Conservation (phyloP, 1,284 basidiomycete genomes). For the Xerocomus nothofagi region DNA sequence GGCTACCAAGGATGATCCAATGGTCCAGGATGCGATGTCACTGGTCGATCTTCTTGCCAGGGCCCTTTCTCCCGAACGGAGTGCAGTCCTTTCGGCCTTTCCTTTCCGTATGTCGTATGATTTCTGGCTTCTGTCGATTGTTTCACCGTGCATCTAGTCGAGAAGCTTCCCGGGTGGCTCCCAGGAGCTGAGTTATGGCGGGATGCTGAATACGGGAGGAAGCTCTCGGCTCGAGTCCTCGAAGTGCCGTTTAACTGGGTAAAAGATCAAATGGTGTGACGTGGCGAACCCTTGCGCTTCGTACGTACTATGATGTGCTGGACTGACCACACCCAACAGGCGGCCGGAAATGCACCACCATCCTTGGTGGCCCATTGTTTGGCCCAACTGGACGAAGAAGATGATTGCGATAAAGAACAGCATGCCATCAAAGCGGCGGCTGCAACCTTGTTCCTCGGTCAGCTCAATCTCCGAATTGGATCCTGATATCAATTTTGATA, state of each 20-base stretch:
- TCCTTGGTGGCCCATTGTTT: slow-evolving; percentile 30
- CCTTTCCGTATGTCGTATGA: slow-evolving; percentile 22
- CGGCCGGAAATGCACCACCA: slow-evolving; percentile 15
- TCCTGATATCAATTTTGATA: neutral
- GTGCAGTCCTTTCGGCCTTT: slow-evolving; percentile 22
- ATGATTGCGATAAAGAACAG: slow-evolving; percentile 18
- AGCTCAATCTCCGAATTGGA: neutral
- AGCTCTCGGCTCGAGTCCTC: slow-evolving; percentile 18
- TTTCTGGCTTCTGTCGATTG: neutral
- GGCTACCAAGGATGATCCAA: slow-evolving; percentile 20
- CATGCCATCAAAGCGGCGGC: slow-evolving; percentile 27
- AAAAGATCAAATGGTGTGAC: slow-evolving; percentile 22
- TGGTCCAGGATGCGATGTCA: slow-evolving; percentile 17
- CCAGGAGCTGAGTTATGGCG: slow-evolving; percentile 41
- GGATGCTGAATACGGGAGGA: slow-evolving; percentile 19
- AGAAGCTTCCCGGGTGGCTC: slow-evolving; percentile 43
- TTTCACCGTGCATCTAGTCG: slow-evolving; percentile 31
- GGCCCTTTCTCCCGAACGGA: slow-evolving; percentile 21
- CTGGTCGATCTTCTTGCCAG: slow-evolving; percentile 22
- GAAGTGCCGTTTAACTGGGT: slow-evolving; percentile 26
- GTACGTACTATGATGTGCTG: neutral
- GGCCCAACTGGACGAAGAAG: slow-evolving; percentile 13
- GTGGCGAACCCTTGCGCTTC: neutral
- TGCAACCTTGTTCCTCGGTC: slow-evolving; percentile 26
- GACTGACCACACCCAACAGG: slow-evolving; percentile 5